Conservation (phyloP, 1,284 basidiomycete genomes). For the Malassezia psittaci region DNA sequence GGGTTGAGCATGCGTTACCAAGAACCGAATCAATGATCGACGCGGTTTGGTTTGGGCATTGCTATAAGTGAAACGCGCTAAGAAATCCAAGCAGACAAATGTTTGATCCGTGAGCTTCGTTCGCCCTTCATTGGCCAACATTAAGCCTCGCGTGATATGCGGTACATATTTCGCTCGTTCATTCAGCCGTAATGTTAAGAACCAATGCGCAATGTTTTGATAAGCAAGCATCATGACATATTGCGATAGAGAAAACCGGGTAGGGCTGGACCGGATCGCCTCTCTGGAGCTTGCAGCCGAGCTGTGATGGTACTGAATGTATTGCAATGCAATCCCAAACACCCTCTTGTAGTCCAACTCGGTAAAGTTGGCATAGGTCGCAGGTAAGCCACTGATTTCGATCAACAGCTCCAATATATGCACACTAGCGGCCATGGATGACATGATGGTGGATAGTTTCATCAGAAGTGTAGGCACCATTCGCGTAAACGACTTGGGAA, state of each 20-base stretch:
- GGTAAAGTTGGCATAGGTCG: conserved; percentile 81
- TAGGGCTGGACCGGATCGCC: conserved; percentile 36
- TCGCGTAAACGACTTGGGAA: conserved; percentile 72
- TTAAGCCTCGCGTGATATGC: conserved; percentile 75
- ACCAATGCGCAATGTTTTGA: conserved; percentile 90
- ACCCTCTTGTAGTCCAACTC: conserved; percentile 86
- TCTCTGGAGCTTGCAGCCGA: conserved; percentile 32
- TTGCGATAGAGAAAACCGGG: conserved; percentile 76
- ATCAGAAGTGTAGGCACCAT: conserved; percentile 67
- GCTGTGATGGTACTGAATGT: conserved; percentile 62
- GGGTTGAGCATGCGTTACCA: conserved; percentile 46
- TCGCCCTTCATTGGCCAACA: conserved; percentile 74
- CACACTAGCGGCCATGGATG: conserved; percentile 80
- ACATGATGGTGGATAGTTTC: conserved; percentile 86
- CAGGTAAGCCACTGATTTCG: conserved; percentile 69
- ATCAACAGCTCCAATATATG: conserved; percentile 89
- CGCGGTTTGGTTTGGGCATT: conserved; percentile 85
- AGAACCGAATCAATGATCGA: conserved; percentile 64
- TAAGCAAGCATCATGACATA: conserved; percentile 90
- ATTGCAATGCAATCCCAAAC: conserved; percentile 87
- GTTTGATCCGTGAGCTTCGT: conserved; percentile 73
- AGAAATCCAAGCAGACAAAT: conserved; percentile 95
- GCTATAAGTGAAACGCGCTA: conserved; percentile 85
- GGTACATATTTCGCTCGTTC: conserved; percentile 73
- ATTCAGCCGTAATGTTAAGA: conserved; percentile 73